phyloP scores from a whole-genome alignment of 148 eudicot species.

The Silene latifolia region DNA sequence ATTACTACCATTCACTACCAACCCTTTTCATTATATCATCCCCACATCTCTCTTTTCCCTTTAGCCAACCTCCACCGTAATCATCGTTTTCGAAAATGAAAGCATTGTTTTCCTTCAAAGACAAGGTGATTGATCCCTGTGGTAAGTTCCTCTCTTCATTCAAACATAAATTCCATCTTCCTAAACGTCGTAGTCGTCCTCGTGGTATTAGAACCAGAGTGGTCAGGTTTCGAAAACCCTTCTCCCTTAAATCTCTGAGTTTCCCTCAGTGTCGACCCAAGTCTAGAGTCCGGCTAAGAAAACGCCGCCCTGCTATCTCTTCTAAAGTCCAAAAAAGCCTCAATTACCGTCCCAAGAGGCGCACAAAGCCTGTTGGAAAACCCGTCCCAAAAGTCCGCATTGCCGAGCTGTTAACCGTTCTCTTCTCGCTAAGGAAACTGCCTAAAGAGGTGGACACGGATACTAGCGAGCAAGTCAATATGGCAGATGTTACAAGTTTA shows the following conservation, averaged over 20 bases:
- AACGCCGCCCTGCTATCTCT: constrained; percentile 27
- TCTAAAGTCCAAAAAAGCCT: constrained; percentile 28
- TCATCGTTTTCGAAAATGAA: constrained; percentile 27
- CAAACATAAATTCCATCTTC: constrained; percentile 31
- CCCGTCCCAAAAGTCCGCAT: constrained; percentile 30
- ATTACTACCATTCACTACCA: constrained; percentile 12
- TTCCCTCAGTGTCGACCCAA: constrained; percentile 30
- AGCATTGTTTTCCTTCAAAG: constrained; percentile 47
- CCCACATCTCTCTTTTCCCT: constrained; percentile 9
- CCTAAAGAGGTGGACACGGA: constrained; percentile 52
- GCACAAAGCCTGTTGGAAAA: constrained; percentile 12
- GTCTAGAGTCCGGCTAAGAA: constrained; percentile 33
- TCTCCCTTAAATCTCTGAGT: constrained; percentile 30
- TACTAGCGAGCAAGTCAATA: constrained; percentile 15
- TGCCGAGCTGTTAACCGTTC: constrained; percentile 35
- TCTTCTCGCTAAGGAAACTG: constrained; percentile 33
- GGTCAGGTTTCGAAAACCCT: constrained; percentile 39
- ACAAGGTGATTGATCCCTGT: constrained; percentile 57
- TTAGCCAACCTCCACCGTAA: constrained; percentile 11
- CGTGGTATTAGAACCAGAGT: constrained; percentile 25
- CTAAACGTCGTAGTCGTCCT: constrained; percentile 20
- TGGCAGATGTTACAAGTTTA: constrained; percentile 21
- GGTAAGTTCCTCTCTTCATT: constrained; percentile 37
- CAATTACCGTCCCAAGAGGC: constrained; percentile 8
- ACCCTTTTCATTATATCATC: constrained; percentile 11